Conservation (phyloP, 192 early-diverging fungal genomes). For the Coemansia sp. region DNA sequence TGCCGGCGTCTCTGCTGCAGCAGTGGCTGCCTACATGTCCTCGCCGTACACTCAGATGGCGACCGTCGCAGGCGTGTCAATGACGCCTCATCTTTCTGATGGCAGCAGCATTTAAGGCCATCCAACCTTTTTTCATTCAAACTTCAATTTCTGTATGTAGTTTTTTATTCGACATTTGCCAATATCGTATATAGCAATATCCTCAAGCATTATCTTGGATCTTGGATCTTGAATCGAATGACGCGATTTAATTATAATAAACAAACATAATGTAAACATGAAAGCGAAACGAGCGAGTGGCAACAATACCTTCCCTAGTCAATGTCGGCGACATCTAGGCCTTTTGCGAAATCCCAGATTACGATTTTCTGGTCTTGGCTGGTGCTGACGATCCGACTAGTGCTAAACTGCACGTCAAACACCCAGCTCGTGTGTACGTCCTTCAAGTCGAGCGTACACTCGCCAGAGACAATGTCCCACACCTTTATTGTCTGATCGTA, state of each 20-base stretch:
- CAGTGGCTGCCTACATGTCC: neutral
- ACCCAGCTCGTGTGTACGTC: conserved; percentile 91
- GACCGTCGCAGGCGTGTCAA: neutral
- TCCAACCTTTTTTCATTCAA: too few species aligned
- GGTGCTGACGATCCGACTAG: conserved; percentile 76
- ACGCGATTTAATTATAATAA: neutral
- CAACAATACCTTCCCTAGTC: conserved; percentile 10
- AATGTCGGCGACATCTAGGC: conserved; percentile 39
- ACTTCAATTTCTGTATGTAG: neutral
- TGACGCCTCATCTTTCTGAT: conserved; percentile 1
- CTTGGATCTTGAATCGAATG: neutral
- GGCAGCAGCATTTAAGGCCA: neutral
- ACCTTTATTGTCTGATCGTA: conserved; percentile 96
- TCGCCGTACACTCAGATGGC: neutral
- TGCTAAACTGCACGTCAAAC: conserved; percentile 92
- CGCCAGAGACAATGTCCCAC: conserved; percentile 86
- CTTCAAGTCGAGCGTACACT: conserved; percentile 73
- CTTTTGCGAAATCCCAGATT: conserved; percentile 60
- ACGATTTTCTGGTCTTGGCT: conserved; percentile 68
- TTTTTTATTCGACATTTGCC: neutral
- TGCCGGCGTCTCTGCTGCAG: neutral
- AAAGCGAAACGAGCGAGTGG: neutral
- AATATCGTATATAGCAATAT: neutral
- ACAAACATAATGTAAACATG: neutral
- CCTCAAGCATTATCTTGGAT: neutral